Evolutionary conservation across 371 early-diverging fungal genomes (phyloP).

Genomic region (Lichtheimia hyalospora): DNA sequence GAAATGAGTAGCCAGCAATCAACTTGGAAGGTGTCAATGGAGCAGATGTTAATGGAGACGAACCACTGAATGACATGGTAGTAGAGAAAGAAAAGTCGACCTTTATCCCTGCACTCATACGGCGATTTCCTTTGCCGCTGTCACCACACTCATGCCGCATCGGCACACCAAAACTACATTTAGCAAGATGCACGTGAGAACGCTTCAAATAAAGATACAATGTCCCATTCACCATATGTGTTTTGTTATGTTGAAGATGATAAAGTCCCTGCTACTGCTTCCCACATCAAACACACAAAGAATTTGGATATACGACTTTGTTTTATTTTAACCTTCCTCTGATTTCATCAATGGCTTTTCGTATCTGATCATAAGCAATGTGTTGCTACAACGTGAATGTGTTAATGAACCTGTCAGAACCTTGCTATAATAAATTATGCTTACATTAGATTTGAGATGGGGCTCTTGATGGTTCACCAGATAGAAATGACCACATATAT

Average conservation of each 20-base stretch:
- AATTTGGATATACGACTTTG: neutral
- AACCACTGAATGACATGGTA: conserved; percentile 15
- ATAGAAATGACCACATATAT: neutral
- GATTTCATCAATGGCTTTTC: neutral
- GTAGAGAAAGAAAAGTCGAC: too few relatives aligned
- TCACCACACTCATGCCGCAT: too few relatives aligned
- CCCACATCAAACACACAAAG: too few relatives aligned
- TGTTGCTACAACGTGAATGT: neutral
- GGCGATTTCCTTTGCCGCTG: too few relatives aligned
- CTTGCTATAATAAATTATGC: neutral
- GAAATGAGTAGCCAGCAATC: conserved; percentile 33
- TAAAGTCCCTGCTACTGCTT: too few relatives aligned
- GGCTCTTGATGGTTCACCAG: neutral
- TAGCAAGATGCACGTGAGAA: too few relatives aligned
- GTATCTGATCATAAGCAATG: neutral
- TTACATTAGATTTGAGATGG: neutral
- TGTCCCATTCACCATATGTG: too few relatives aligned
- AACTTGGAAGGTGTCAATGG: conserved; percentile 30
- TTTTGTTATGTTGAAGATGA: too few relatives aligned
- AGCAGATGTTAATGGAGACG: conserved; percentile 23
- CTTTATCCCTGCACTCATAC: too few relatives aligned
- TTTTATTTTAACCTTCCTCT: conserved; percentile 1
- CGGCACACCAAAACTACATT: too few relatives aligned
- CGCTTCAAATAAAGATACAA: too few relatives aligned
- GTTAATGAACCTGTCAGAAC: neutral